A percentile compares a stretch with the other conserved stretches of the same genome.
These are phyloP conservation scores for Raphanus hybrid DNA, from an alignment of 441 rosid species.

Conservation along the genomic window DNA sequence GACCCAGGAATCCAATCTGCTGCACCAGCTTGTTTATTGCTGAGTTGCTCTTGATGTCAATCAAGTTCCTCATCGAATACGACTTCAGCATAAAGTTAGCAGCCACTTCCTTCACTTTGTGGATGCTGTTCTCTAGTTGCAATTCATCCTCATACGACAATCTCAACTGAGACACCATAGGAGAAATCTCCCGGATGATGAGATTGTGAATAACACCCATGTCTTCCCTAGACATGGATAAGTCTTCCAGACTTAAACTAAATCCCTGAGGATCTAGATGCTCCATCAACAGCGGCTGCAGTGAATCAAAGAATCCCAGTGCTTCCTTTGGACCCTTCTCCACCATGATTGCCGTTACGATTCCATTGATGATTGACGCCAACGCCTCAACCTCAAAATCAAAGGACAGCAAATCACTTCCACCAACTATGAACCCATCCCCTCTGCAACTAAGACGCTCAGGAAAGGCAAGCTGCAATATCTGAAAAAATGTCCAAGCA, in stretches of 20 bases:
- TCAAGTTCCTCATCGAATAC: slow-evolving; percentile 67
- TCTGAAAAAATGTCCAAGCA: slow-evolving; percentile 76
- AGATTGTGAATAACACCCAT: slow-evolving; percentile 41
- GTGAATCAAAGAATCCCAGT: slow-evolving; percentile 65
- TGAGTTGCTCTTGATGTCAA: slow-evolving; percentile 83
- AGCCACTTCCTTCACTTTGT: slow-evolving; percentile 53
- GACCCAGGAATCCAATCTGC: slow-evolving; percentile 80
- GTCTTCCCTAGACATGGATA: slow-evolving; percentile 54
- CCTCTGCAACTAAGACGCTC: slow-evolving; percentile 60
- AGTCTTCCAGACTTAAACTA: slow-evolving; percentile 76
- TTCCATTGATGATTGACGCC: slow-evolving; percentile 56
- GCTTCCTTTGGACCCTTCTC: slow-evolving; percentile 83
- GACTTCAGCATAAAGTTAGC: slow-evolving; percentile 64
- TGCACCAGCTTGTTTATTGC: slow-evolving; percentile 70
- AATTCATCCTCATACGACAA: slow-evolving; percentile 69
- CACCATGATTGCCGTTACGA: slow-evolving; percentile 61
- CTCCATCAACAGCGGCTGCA: slow-evolving; percentile 93
- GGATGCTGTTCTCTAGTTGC: slow-evolving; percentile 79
- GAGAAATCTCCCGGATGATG: slow-evolving; percentile 49
- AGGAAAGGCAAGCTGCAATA: slow-evolving; percentile 79
- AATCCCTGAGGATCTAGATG: slow-evolving; percentile 67
- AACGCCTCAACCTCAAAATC: slow-evolving; percentile 53
- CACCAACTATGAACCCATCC: slow-evolving; percentile 56
- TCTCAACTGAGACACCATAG: slow-evolving; percentile 62
- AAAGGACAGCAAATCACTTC: slow-evolving; percentile 59